Evolutionary conservation across 805 yeast species (phyloP), one percentile per base, ranked within the genome.

Genomic region (Candida bentonensis): DNA sequence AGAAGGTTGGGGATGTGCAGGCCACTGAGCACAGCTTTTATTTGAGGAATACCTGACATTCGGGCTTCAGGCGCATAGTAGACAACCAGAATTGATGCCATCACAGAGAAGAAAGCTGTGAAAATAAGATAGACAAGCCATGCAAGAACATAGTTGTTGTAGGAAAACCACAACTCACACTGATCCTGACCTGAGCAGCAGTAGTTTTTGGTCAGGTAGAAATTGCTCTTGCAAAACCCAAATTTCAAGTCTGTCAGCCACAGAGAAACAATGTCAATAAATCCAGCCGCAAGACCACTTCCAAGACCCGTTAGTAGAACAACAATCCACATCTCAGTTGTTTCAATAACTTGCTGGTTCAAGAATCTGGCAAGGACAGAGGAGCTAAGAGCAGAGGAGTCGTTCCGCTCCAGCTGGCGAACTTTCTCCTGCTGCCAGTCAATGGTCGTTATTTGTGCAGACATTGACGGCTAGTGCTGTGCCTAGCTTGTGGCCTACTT

Each of bases 231-330:
- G 62, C 97, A 92, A 57, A 76, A 72, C 0, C 97, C 97, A 2
- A 74, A 61, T 48, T 85, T 75, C 44, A 87, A 59, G 51, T 79
- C 77, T 2, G 83, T 81, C 21, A 89, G 64, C 75, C 89, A 88
- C 44, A 83, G 86, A 0, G 96, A 81, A 7, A 82, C 69, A 7
- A 88, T 72, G 53, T 84, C 87, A 43, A 88, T 65, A 20, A 70
- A 68, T 0, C 88, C 89, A 0, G 96, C 96, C 30, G 85, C 74
- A 1, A 76, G 52, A 1, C 97, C 98, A 39, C 84, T 80, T 1
- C 68, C 49, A 0, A 82, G 53, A 0, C 96, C 96, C 49, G 85
- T 82, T 1, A 69, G 52, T 0, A 87, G 73, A 33, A 89, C 63
- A 0, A 82, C 78, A 1, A 82, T 53, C 81, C 95, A 85, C 42